Conservation (phyloP, 1,284 basidiomycete genomes). For the Trametes pubescens region DNA sequence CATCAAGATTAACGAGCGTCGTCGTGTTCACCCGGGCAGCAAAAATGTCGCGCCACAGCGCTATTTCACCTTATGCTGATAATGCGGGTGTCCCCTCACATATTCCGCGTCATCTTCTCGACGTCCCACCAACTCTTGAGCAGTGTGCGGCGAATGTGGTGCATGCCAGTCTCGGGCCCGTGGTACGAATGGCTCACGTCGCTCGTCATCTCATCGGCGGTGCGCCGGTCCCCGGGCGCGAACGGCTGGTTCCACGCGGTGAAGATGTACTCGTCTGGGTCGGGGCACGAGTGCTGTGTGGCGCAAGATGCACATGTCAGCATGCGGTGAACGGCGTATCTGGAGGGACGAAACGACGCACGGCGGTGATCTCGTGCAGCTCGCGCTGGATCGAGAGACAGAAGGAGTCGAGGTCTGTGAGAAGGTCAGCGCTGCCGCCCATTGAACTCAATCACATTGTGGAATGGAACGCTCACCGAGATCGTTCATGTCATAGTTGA, state of each 20-base stretch:
- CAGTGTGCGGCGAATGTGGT: conserved; percentile 58
- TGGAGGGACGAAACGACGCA: conserved; percentile 43
- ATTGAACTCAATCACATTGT: background rate
- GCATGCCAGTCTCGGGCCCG: conserved; percentile 52
- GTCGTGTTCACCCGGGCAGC: background rate
- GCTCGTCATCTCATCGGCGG: conserved; percentile 58
- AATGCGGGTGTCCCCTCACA: background rate
- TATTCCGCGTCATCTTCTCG: conserved; percentile 45
- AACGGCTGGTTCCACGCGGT: conserved; percentile 67
- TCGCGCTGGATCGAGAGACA: conserved; percentile 68
- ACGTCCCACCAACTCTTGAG: conserved; percentile 65
- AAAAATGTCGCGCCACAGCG: too few species aligned
- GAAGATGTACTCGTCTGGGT: conserved; percentile 62
- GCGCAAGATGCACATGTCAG: conserved; percentile 1
- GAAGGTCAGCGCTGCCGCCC: conserved; percentile 2
- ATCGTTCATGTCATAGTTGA: conserved; percentile 75
- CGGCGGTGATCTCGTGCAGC: conserved; percentile 73
- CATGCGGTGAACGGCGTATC: background rate
- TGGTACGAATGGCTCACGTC: conserved; percentile 47
- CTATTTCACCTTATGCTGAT: background rate
- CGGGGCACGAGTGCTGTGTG: conserved; percentile 58
- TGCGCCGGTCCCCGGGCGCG: conserved; percentile 67
- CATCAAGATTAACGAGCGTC: conserved; percentile 14
- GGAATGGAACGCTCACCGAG: conserved; percentile 51
- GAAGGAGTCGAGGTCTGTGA: conserved; percentile 68